These are phyloP conservation scores for Cucumis melo DNA, from an alignment of 306 rosid genomes.

Conservation along the genomic window DNA sequence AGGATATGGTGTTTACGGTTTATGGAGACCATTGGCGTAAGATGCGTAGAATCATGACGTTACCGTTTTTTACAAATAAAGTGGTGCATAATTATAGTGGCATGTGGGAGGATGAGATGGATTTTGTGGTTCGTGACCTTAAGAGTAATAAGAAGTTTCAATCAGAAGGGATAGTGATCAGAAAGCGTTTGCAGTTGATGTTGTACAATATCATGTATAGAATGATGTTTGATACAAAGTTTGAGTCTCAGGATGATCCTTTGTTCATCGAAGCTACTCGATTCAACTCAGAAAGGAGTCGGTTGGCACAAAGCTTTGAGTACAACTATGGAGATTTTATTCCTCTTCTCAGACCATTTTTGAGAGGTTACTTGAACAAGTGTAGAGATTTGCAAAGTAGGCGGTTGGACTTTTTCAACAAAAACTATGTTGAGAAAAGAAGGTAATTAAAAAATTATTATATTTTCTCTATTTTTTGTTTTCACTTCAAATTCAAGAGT, in stretches of 20 bases:
- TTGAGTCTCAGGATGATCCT: conserved; percentile 66
- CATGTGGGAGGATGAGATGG: conserved; percentile 85
- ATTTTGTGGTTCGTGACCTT: conserved; percentile 43
- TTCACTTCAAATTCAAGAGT: neutral
- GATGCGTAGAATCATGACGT: conserved; percentile 70
- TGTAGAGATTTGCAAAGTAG: conserved; percentile 63
- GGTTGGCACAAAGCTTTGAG: conserved; percentile 72
- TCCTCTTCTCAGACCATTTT: conserved; percentile 65
- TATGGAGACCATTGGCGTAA: conserved; percentile 83
- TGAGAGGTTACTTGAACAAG: conserved; percentile 54
- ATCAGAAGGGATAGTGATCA: conserved; percentile 42
- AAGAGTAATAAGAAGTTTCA: conserved; percentile 21
- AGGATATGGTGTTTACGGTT: conserved; percentile 70
- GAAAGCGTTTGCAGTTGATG: conserved; percentile 59
- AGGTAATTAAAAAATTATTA: conserved; percentile 34
- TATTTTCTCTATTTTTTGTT: no score
- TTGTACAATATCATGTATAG: conserved; percentile 66
- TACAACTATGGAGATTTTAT: conserved; percentile 20
- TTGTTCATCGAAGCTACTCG: conserved; percentile 55
- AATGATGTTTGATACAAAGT: conserved; percentile 80
- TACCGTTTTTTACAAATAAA: conserved; percentile 78
- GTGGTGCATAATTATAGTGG: conserved; percentile 51
- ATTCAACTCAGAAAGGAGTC: conserved; percentile 65
- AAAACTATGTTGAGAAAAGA: conserved; percentile 34
- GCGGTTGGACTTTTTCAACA: conserved; percentile 57